A percentile compares a stretch with the other conserved stretches of the same genome.
phyloP scores from a whole-genome alignment of 768 basidiomycete genomes.

The Suillus plorans region DNA sequence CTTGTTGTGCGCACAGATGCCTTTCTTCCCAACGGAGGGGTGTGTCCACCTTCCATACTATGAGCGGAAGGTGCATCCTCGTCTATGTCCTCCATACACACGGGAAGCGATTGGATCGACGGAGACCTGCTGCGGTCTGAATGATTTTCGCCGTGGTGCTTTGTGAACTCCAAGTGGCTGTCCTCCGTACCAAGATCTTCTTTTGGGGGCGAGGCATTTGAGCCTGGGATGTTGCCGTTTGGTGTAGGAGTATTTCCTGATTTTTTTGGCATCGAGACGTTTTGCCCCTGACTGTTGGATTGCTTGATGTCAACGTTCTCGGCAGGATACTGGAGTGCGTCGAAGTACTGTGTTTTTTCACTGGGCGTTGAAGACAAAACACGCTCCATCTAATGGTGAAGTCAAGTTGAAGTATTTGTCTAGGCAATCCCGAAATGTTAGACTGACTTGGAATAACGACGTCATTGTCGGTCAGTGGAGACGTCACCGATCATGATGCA shows the following conservation, averaged over 20 bases:
- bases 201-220: not conserved
- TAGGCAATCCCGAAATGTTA: not conserved
- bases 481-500: not conserved
- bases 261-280: not conserved
- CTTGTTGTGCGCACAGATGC: conserved; percentile 23
- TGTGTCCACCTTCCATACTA: not conserved
- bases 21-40: conserved; percentile 12
- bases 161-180: not conserved
- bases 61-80: conserved; percentile 5
- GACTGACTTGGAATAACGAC: not conserved
- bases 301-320: not conserved
- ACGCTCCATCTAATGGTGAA: not conserved
- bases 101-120: conserved; percentile 27
- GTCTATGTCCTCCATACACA: conserved; percentile 7
- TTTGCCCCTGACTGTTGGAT: not conserved
- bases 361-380: conserved; percentile 25
- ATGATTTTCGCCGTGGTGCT: not conserved
- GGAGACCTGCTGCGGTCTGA: conserved; percentile 8
- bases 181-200: not conserved
- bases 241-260: conserved; percentile 1
- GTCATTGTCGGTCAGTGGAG: not conserved
- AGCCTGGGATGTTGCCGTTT: not conserved
- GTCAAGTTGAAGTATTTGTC: not conserved
- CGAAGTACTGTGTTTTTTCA: conserved; percentile 42
- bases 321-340: conserved; percentile 33